Conservation (phyloP, 164 flowering plant genomes). For the Paratinospora sagittata region DNA sequence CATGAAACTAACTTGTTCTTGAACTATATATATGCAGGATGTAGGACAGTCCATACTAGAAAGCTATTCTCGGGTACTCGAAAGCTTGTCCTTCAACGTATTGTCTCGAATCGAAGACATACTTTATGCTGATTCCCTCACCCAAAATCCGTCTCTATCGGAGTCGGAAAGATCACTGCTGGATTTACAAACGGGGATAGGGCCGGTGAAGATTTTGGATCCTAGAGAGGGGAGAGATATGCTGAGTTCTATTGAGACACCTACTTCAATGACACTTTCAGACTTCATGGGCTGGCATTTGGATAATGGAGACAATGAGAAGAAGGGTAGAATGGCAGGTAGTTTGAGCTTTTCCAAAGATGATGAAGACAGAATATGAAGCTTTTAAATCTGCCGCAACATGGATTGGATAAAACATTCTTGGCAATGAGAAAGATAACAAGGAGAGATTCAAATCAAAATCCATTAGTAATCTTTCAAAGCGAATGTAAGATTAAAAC, state of each 20-base stretch:
- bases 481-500: too few species aligned
- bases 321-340: constrained; percentile 1
- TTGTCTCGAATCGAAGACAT: constrained; percentile 77
- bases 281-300: constrained; percentile 86
- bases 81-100: constrained; percentile 71
- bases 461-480: too few species aligned
- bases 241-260: constrained; percentile 31
- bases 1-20: neutral
- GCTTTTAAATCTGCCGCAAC: too few species aligned
- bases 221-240: constrained; percentile 36
- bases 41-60: constrained; percentile 77
- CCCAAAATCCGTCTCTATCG: constrained; percentile 34
- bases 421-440: too few species aligned
- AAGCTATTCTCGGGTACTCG: constrained; percentile 86
- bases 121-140: constrained; percentile 46
- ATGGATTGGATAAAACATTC: too few species aligned
- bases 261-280: constrained; percentile 54
- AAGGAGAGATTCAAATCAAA: too few species aligned
- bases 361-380: too few species aligned
- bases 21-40: constrained; percentile 42
- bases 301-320: constrained; percentile 31
- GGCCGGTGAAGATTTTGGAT: constrained; percentile 18
- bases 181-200: constrained; percentile 13
- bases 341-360: too few species aligned
- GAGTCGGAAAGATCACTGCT: constrained; percentile 10